phyloP scores from a whole-genome alignment of 1,139 yeast species.

The Blastobotrys arbuscula region DNA sequence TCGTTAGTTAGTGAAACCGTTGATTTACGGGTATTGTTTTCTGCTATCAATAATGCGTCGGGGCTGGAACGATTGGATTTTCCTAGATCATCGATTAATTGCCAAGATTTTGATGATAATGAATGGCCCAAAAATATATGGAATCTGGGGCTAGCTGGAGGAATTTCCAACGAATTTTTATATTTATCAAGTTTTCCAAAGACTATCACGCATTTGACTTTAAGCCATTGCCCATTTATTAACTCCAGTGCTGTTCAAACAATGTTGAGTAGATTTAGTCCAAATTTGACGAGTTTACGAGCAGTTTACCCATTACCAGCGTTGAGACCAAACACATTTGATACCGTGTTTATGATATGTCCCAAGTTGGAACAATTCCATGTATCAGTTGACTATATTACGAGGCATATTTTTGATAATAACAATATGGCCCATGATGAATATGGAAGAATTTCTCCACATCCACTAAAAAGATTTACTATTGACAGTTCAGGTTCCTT shows the following conservation, averaged over 20 bases:
- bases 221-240: constrained; percentile 83
- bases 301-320: constrained; percentile 89
- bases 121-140: constrained; percentile 76
- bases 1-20: constrained; percentile 91
- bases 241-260: constrained; percentile 52
- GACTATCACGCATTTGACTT: constrained; percentile 63
- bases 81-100: constrained; percentile 81
- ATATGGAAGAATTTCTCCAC: constrained; percentile 26
- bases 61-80: constrained; percentile 71
- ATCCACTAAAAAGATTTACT: constrained; percentile 61
- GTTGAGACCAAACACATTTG: constrained; percentile 62
- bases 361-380: constrained; percentile 61
- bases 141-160: constrained; percentile 78
- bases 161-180: constrained; percentile 76
- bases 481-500: constrained; percentile 84
- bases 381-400: constrained; percentile 76
- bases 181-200: constrained; percentile 60
- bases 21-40: constrained; percentile 70
- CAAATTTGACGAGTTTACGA: constrained; percentile 52
- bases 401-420: constrained; percentile 39
- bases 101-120: constrained; percentile 48
- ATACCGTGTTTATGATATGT: constrained; percentile 65
- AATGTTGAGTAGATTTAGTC: constrained; percentile 60
- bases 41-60: constrained; percentile 59
- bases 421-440: constrained; percentile 28